These are phyloP conservation scores for Boechera stricta DNA, from an alignment of 345 rosid species.

Conservation along the genomic window DNA sequence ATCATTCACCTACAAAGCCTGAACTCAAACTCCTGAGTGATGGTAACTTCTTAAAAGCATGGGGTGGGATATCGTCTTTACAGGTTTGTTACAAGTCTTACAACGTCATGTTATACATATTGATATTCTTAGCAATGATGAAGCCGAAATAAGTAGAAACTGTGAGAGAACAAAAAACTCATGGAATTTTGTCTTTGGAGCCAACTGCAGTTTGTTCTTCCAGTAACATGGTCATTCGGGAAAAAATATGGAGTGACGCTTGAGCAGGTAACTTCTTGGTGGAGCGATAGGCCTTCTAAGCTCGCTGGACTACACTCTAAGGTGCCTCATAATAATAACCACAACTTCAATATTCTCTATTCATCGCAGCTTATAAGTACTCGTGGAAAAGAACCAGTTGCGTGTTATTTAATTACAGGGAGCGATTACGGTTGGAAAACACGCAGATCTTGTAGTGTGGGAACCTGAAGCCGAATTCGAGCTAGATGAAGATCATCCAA, in stretches of 20 bases:
- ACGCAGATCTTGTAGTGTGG: slow-evolving; percentile 87
- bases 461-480: slow-evolving; percentile 76
- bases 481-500: slow-evolving; percentile 65
- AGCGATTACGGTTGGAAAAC: slow-evolving; percentile 68
- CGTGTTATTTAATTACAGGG: slow-evolving; percentile 56
- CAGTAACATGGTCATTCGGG: slow-evolving; percentile 91
- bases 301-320: slow-evolving; percentile 71
- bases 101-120: slow-evolving; percentile 2
- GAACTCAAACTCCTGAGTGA: slow-evolving; percentile 75
- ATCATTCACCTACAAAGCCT: slow-evolving; percentile 93
- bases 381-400: neutral
- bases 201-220: slow-evolving; percentile 83
- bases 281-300: slow-evolving; percentile 94
- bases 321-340: slow-evolving; percentile 48
- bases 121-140: slow-evolving; percentile 6
- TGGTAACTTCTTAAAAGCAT: slow-evolving; percentile 89
- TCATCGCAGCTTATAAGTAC: neutral
- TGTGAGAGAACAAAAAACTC: slow-evolving; percentile 30
- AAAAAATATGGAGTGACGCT: slow-evolving; percentile 69
- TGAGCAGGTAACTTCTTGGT: slow-evolving; percentile 79
- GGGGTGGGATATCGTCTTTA: slow-evolving; percentile 98
- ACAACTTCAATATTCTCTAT: neutral
- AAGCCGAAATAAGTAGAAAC: slow-evolving; percentile 27
- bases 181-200: slow-evolving; percentile 44
- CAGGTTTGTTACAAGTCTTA: slow-evolving; percentile 78